These are phyloP conservation scores for Cladosporium halotolerans DNA, from an alignment of 2,329 filamentous ascomycete genomes.

Conservation along the genomic window DNA sequence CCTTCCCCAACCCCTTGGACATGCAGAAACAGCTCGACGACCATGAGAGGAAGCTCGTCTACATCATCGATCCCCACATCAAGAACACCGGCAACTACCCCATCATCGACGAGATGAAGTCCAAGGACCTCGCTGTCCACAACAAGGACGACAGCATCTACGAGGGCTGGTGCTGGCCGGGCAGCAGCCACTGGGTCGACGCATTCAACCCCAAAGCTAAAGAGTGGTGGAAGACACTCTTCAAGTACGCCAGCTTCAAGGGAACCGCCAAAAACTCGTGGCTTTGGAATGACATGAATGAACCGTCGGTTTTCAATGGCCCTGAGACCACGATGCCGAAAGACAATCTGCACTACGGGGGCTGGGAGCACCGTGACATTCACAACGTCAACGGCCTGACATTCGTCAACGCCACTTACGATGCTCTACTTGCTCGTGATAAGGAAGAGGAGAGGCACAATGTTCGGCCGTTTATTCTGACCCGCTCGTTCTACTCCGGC, in stretches of 20 bases:
- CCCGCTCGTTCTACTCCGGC: slow-evolving; percentile 85
- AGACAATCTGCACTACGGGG: slow-evolving; percentile 84
- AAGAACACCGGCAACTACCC: slow-evolving; percentile 79
- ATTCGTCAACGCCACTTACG: slow-evolving; percentile 87
- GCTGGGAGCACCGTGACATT: slow-evolving; percentile 94
- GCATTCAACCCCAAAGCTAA: slow-evolving; percentile 88
- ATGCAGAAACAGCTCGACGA: slow-evolving; percentile 86
- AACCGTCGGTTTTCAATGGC: slow-evolving; percentile 97
- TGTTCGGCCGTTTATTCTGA: slow-evolving; percentile 79
- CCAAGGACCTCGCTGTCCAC: slow-evolving; percentile 74
- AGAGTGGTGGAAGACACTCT: slow-evolving; percentile 85
- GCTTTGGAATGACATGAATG: slow-evolving; percentile 99
- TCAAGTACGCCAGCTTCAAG: slow-evolving; percentile 82
- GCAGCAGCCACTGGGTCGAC: slow-evolving; percentile 93
- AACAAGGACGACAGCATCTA: slow-evolving; percentile 87
- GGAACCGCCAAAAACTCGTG: slow-evolving; percentile 81
- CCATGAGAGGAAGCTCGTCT: slow-evolving; percentile 81
- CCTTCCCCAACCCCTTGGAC: slow-evolving; percentile 74
- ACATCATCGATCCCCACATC: slow-evolving; percentile 96
- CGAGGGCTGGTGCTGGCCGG: slow-evolving; percentile 98
- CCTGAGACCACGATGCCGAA: slow-evolving; percentile 98
- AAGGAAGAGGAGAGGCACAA: slow-evolving; percentile 61
- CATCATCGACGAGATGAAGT: slow-evolving; percentile 74
- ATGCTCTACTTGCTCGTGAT: slow-evolving; percentile 77
- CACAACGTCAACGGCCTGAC: slow-evolving; percentile 96